phyloP scores from a whole-genome alignment of 306 rosid genomes.

The Citrullus mucosospermus region DNA sequence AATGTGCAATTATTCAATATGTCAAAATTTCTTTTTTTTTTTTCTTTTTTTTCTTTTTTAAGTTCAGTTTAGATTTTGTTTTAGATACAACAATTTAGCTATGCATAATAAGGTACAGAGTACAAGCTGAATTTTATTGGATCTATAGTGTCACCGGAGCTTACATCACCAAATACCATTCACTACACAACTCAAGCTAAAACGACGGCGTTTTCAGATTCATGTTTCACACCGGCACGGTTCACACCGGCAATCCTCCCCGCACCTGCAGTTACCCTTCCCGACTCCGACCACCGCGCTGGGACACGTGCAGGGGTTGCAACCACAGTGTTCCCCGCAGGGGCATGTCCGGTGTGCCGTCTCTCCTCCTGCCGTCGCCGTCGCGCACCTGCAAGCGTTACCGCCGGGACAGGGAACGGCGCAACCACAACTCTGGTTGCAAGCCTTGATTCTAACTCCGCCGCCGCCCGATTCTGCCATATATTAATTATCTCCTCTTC shows the following conservation, averaged over 20 bases:
- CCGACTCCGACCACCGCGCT: conserved; percentile 29
- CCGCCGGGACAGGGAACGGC: conserved; percentile 8
- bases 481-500: neutral
- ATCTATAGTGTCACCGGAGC: neutral
- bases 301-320: conserved; percentile 66
- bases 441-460: neutral
- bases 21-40: no score
- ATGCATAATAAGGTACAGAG: neutral
- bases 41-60: no score
- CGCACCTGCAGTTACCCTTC: conserved; percentile 36
- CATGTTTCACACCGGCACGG: conserved; percentile 18
- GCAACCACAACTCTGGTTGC: conserved; percentile 8
- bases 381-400: conserved; percentile 2
- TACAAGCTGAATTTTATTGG: neutral
- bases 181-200: neutral
- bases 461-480: neutral
- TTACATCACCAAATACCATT: neutral
- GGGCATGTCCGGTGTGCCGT: conserved; percentile 33
- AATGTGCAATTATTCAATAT: no score
- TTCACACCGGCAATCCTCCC: conserved; percentile 28
- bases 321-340: conserved; percentile 69
- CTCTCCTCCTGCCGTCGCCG: neutral
- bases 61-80: no score
- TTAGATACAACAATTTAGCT: no score
- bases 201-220: neutral